phyloP scores from a whole-genome alignment of 805 yeast genomes.

The Sugiyamaella valdiviana region DNA sequence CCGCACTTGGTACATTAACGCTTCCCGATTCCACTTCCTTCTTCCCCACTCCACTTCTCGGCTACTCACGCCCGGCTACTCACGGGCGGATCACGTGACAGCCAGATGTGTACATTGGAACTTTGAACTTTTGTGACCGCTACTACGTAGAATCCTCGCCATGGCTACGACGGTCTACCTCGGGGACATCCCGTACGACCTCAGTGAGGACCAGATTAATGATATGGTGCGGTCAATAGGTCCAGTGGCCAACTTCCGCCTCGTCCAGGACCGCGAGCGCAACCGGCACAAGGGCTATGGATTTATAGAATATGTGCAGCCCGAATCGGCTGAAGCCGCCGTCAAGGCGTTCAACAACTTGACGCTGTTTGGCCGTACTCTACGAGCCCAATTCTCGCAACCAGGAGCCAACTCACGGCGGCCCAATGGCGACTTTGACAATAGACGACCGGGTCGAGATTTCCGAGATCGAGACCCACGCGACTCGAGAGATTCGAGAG shows the following conservation, averaged over 20 bases:
- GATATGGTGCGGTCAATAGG: slow-evolving; percentile 14
- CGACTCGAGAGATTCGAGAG: slow-evolving; percentile 6
- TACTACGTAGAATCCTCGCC: too few species aligned
- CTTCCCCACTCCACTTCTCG: too few species aligned
- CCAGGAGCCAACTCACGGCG: background rate
- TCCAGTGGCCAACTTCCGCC: slow-evolving; percentile 16
- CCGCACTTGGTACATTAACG: too few species aligned
- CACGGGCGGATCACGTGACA: too few species aligned
- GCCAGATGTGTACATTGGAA: too few species aligned
- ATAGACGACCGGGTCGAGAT: slow-evolving; percentile 5
- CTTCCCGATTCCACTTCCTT: too few species aligned
- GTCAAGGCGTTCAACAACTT: slow-evolving; percentile 17
- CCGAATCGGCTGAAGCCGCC: slow-evolving; percentile 20
- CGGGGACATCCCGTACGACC: slow-evolving; percentile 27
- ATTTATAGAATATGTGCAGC: slow-evolving; percentile 21
- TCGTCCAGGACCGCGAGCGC: slow-evolving; percentile 22
- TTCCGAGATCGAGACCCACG: slow-evolving; percentile 11
- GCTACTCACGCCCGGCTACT: too few species aligned
- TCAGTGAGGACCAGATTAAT: slow-evolving; percentile 20
- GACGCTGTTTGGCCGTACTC: slow-evolving; percentile 15
- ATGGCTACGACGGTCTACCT: slow-evolving; percentile 15
- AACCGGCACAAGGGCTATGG: slow-evolving; percentile 23
- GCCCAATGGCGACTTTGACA: background rate
- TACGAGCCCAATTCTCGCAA: slow-evolving; percentile 22
- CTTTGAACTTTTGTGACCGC: too few species aligned